A percentile compares a stretch with the other conserved stretches of the same genome.
Conservation (phyloP, 148 eudicot species). For the Talinum fruticosum region DNA sequence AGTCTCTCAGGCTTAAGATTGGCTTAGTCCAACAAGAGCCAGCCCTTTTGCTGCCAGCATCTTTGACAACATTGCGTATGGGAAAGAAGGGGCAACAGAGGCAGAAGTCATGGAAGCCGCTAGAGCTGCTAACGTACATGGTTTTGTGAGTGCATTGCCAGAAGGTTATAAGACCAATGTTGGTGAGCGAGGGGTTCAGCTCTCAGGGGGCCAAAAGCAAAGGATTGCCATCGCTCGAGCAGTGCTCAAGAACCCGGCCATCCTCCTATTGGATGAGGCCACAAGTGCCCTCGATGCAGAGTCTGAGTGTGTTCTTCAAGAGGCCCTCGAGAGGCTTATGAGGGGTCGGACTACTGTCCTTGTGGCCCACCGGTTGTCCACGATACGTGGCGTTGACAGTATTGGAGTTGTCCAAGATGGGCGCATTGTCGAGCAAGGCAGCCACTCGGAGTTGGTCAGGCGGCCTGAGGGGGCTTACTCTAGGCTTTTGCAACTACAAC, state of each 20-base stretch:
- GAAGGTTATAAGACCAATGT: slow-evolving; percentile 91
- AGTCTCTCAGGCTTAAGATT: slow-evolving; percentile 70
- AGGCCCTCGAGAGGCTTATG: slow-evolving; percentile 93
- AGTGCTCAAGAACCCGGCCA: slow-evolving; percentile 76
- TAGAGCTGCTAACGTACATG: slow-evolving; percentile 82
- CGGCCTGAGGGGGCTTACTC: slow-evolving; percentile 91
- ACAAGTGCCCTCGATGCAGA: slow-evolving; percentile 96
- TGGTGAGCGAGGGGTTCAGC: slow-evolving; percentile 92
- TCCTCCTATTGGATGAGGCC: slow-evolving; percentile 83
- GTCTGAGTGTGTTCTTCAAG: slow-evolving; percentile 90
- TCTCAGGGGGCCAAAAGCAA: slow-evolving; percentile 95
- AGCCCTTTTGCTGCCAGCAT: slow-evolving; percentile 84
- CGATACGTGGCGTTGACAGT: slow-evolving; percentile 77
- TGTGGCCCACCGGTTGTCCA: slow-evolving; percentile 87
- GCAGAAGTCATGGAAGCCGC: slow-evolving; percentile 91
- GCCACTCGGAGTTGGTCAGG: slow-evolving; percentile 76
- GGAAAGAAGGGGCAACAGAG: slow-evolving; percentile 90
- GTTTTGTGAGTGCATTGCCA: slow-evolving; percentile 82
- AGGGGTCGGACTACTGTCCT: slow-evolving; percentile 85
- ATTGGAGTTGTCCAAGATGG: slow-evolving; percentile 95
- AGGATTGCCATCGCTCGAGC: slow-evolving; percentile 93
- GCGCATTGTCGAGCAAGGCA: slow-evolving; percentile 85
- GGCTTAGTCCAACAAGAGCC: slow-evolving; percentile 97
- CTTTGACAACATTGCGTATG: slow-evolving; percentile 91
- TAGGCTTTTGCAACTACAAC: slow-evolving; percentile 80